Percentiles rank a stretch among this genome's conserved stretches.
phyloP scores from a whole-genome alignment of 306 rosid genomes.

The Dalbergia cultrata region DNA sequence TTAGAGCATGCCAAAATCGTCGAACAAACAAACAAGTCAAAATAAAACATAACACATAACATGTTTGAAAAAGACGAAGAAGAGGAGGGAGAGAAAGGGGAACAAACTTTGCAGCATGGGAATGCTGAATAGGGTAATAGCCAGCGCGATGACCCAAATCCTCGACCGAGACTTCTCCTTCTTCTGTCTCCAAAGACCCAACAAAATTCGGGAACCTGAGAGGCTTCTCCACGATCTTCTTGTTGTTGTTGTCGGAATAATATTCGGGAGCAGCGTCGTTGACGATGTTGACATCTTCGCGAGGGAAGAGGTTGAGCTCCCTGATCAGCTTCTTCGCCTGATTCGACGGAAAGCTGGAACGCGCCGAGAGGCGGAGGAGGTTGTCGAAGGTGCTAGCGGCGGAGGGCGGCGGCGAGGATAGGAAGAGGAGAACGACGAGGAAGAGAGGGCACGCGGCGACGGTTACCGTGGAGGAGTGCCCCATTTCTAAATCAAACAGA shows the following conservation, averaged over 20 bases:
- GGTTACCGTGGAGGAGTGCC: background rate
- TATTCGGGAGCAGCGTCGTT: background rate
- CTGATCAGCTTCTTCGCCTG: slow-evolving; percentile 67
- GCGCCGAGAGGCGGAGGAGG: slow-evolving; percentile 26
- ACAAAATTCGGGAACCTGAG: slow-evolving; percentile 66
- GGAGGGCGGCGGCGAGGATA: slow-evolving; percentile 48
- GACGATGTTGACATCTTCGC: slow-evolving; percentile 66
- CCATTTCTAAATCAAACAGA: slow-evolving; percentile 42
- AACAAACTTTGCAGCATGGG: slow-evolving; percentile 76
- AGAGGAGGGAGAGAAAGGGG: background rate
- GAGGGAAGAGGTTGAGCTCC: slow-evolving; percentile 79
- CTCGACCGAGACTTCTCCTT: slow-evolving; percentile 62
- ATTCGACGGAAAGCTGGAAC: slow-evolving; percentile 56
- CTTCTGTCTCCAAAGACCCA: slow-evolving; percentile 58
- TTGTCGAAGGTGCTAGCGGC: slow-evolving; percentile 34
- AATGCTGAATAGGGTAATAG: slow-evolving; percentile 80
- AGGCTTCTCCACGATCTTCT: slow-evolving; percentile 76
- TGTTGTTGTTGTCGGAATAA: background rate
- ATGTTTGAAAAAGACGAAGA: background rate
- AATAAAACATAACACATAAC: background rate
- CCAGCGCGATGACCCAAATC: slow-evolving; percentile 96
- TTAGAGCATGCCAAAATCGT: background rate
- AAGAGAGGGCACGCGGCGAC: slow-evolving; percentile 31
- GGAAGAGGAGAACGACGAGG: slow-evolving; percentile 19
- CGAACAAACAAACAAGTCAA: background rate